Conservation (phyloP, 78 protist genomes). For the Planoprotostelium fungivorum region DNA sequence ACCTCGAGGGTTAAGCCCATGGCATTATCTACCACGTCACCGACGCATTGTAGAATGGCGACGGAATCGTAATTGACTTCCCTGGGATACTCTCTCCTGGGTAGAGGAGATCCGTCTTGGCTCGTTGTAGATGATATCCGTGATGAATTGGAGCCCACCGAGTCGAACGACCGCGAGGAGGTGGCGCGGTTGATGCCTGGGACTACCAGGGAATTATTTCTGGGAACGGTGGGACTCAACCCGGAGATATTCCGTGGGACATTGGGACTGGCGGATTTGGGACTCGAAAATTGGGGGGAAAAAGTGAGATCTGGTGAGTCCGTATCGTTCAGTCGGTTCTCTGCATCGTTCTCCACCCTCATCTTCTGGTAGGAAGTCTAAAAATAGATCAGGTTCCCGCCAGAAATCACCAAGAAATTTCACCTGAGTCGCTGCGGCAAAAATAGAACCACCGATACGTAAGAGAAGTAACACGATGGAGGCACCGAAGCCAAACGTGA, state of each 20-base stretch:
- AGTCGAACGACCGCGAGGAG: no score
- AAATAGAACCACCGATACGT: constrained; percentile 1
- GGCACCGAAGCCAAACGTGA: not conserved
- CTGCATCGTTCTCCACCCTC: not conserved
- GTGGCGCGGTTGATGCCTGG: no score
- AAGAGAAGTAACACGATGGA: not conserved
- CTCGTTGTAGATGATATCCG: no score
- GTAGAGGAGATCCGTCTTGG: not conserved
- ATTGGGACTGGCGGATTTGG: no score
- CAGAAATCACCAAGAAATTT: not conserved
- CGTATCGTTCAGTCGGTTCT: no score
- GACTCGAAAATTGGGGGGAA: no score
- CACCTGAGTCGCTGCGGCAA: not conserved
- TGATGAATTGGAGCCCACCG: no score
- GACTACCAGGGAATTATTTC: no score
- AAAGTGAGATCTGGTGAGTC: not conserved
- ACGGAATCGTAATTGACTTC: not conserved
- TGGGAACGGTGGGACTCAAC: no score
- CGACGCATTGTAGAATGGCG: not conserved
- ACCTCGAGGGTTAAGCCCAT: not conserved
- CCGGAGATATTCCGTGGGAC: no score
- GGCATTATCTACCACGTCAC: not conserved
- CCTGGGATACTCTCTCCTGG: not conserved
- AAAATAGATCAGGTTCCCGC: not conserved
- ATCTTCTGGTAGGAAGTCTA: not conserved